Evolutionary conservation across 2,329 filamentous ascomycete species (phyloP).

Genomic region (Pseudogymnoascus sp.): DNA sequence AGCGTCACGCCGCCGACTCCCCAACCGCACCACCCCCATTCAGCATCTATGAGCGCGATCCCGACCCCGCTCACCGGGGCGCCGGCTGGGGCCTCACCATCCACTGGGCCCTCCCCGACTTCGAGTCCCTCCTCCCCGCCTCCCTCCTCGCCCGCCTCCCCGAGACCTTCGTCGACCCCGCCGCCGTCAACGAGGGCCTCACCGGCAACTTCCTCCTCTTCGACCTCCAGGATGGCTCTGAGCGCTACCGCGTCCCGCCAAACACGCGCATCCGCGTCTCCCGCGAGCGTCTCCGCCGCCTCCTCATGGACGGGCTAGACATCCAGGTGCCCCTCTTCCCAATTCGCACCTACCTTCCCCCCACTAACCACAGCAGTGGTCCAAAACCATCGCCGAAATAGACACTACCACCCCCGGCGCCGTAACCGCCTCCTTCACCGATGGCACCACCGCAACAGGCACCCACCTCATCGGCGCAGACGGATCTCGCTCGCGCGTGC

Average conservation of each 20-base stretch:
- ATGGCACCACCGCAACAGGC: slow-evolving; percentile 35
- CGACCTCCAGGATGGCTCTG: slow-evolving; percentile 42
- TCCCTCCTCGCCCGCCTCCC: slow-evolving; percentile 37
- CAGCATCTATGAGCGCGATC: slow-evolving; percentile 47
- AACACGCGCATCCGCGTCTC: slow-evolving; percentile 39
- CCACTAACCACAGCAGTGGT: slow-evolving; percentile 28
- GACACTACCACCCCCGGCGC: slow-evolving; percentile 24
- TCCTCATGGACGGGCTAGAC: slow-evolving; percentile 39
- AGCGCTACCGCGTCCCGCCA: slow-evolving; percentile 37
- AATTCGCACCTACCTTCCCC: neutral
- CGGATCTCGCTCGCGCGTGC: slow-evolving; percentile 37
- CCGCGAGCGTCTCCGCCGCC: slow-evolving; percentile 35
- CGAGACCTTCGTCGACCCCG: slow-evolving; percentile 45
- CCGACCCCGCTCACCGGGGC: slow-evolving; percentile 37
- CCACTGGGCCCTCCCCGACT: slow-evolving; percentile 49
- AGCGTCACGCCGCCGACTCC: slow-evolving; percentile 19
- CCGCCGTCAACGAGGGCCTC: slow-evolving; percentile 38
- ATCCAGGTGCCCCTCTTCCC: slow-evolving; percentile 32
- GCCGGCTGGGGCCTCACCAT: slow-evolving; percentile 56
- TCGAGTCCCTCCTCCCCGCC: slow-evolving; percentile 42
- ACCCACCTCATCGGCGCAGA: slow-evolving; percentile 42
- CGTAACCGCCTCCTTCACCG: slow-evolving; percentile 38
- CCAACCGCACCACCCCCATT: slow-evolving; percentile 35
- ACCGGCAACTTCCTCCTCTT: slow-evolving; percentile 45
- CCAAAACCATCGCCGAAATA: slow-evolving; percentile 30